phyloP scores from a whole-genome alignment of 257 asterid species.

The Phtheirospermum japonicum region DNA sequence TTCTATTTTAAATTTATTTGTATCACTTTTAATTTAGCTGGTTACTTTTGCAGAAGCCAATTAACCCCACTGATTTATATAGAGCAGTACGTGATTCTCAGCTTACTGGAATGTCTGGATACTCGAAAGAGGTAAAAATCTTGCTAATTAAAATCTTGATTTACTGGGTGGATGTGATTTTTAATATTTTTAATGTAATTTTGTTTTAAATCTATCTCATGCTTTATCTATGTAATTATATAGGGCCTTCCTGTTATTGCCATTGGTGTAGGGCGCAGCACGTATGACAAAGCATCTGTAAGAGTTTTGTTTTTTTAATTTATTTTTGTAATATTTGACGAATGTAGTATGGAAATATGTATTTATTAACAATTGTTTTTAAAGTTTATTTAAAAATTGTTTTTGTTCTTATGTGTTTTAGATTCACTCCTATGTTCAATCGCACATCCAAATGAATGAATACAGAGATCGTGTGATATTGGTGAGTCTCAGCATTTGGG shows the following conservation, averaged over 20 bases:
- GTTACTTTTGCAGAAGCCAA: constrained; percentile 65
- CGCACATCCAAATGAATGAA: constrained; percentile 96
- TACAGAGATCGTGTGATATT: constrained; percentile 85
- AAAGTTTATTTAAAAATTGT: too few relatives aligned
- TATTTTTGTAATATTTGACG: not conserved
- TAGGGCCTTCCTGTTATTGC: constrained; percentile 85
- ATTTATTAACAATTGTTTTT: not conserved
- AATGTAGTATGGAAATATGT: not conserved
- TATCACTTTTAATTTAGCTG: not conserved
- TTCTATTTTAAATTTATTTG: not conserved
- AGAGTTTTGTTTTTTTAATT: constrained; percentile 28
- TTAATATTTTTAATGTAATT: not conserved
- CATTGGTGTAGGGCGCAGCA: constrained; percentile 85
- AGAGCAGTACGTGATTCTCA: constrained; percentile 76
- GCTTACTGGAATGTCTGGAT: constrained; percentile 85
- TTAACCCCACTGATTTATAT: constrained; percentile 58
- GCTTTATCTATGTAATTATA: constrained; percentile 2
- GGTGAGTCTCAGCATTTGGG: constrained; percentile 45
- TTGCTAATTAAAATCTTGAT: not conserved
- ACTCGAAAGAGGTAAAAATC: constrained; percentile 62
- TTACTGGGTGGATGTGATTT: not conserved
- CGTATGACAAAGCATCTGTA: constrained; percentile 91
- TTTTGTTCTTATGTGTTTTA: constrained; percentile 18
- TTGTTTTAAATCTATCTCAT: not conserved
- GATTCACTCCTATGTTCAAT: constrained; percentile 86